phyloP scores from a whole-genome alignment of 441 rosid species.

The Gossypium gossypioides region DNA sequence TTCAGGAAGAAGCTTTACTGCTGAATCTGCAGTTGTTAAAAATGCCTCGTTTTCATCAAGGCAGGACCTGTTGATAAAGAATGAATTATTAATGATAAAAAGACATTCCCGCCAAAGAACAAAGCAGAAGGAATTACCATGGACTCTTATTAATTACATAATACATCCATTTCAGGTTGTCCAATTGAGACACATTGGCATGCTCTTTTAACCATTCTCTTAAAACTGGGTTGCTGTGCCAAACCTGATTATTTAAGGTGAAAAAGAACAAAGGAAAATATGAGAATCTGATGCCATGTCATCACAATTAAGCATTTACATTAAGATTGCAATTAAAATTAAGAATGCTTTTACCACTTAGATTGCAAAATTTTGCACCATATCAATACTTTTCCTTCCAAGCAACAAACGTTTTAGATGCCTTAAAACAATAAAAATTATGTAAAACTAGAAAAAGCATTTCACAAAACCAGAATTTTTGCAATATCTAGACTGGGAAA shows the following conservation, averaged over 20 bases:
- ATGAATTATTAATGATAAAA: constrained; percentile 8
- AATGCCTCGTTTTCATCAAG: constrained; percentile 86
- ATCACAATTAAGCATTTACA: neutral
- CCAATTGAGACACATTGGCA: constrained; percentile 52
- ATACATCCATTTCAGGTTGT: constrained; percentile 64
- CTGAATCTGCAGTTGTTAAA: constrained; percentile 78
- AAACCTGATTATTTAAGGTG: constrained; percentile 40
- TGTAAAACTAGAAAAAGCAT: neutral
- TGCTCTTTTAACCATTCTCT: constrained; percentile 77
- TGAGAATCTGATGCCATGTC: constrained; percentile 1
- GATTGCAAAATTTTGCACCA: neutral
- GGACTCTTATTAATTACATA: constrained; percentile 82
- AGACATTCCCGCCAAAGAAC: constrained; percentile 3
- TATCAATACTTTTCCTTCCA: neutral
- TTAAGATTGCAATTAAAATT: neutral
- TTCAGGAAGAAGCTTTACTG: constrained; percentile 57
- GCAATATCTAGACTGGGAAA: neutral
- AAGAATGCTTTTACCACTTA: neutral
- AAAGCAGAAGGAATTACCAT: constrained; percentile 39
- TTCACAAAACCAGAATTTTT: neutral
- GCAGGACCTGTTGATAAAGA: constrained; percentile 56
- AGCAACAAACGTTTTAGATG: neutral
- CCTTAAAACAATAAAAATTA: neutral
- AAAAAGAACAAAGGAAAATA: constrained; percentile 4
- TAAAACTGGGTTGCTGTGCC: constrained; percentile 71